phyloP scores from a whole-genome alignment of 352 stramenopile species.

The Pythium vanterpoolii region DNA sequence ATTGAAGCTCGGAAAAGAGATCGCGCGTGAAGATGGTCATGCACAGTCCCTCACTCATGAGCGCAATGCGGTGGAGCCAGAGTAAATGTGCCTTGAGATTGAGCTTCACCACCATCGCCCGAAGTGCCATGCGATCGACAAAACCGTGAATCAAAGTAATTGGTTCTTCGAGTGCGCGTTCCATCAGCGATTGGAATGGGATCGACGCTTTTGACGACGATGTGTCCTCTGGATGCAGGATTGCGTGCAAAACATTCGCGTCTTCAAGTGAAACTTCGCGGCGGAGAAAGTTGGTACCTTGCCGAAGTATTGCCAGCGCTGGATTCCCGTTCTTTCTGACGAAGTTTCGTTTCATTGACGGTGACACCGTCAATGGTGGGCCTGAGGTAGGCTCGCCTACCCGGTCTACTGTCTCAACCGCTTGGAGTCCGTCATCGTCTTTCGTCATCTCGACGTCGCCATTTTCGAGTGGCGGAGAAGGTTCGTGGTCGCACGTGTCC shows the following conservation, averaged over 20 bases:
- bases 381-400: not conserved
- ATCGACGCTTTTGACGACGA: not conserved
- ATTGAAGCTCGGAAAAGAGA: slow-evolving; percentile 41
- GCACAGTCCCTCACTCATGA: slow-evolving; percentile 72
- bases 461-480: not conserved
- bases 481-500: not conserved
- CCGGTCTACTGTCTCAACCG: too few relatives aligned
- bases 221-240: not conserved
- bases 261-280: slow-evolving; percentile 4
- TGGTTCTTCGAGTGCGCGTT: slow-evolving; percentile 37
- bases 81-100: slow-evolving; percentile 43
- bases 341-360: not conserved
- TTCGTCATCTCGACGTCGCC: not conserved
- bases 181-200: slow-evolving; percentile 43
- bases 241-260: not conserved
- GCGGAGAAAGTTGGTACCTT: slow-evolving; percentile 13
- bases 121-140: slow-evolving; percentile 44
- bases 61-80: slow-evolving; percentile 62
- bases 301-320: slow-evolving; percentile 7
- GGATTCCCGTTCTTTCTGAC: not conserved
- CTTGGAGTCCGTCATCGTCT: not conserved
- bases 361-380: not conserved
- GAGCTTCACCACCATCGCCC: slow-evolving; percentile 40
- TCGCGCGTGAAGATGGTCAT: slow-evolving; percentile 72
- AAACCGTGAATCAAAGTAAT: slow-evolving; percentile 35